These are phyloP conservation scores for Calonectria ilicicola DNA, from an alignment of 2,329 filamentous ascomycete genomes.

Conservation along the genomic window DNA sequence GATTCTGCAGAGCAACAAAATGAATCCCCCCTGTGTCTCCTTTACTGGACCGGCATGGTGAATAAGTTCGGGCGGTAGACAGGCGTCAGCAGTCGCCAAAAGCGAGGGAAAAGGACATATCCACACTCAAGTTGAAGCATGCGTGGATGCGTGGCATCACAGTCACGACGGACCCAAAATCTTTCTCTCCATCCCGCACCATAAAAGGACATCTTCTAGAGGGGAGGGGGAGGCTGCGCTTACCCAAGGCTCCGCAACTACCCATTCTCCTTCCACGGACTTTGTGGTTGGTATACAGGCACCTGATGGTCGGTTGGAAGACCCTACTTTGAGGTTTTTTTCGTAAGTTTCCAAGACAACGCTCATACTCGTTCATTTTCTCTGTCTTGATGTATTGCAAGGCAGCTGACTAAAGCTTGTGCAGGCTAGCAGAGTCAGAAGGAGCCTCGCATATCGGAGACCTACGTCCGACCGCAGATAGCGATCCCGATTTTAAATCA, in stretches of 20 bases:
- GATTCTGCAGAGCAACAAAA: background rate
- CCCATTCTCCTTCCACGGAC: background rate
- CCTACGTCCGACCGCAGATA: background rate
- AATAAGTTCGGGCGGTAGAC: background rate
- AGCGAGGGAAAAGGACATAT: background rate
- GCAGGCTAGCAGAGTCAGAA: background rate
- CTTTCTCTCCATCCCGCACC: background rate
- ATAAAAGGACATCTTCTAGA: background rate
- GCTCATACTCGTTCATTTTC: background rate
- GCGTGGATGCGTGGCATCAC: background rate
- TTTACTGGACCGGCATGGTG: background rate
- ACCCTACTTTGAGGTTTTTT: background rate
- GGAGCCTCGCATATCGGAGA: background rate
- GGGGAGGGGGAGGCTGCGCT: background rate
- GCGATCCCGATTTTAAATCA: background rate
- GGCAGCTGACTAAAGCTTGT: background rate
- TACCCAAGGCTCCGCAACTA: background rate
- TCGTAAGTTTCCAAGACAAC: background rate
- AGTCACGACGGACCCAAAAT: background rate
- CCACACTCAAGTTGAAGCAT: background rate
- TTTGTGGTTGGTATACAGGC: background rate
- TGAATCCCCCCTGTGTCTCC: background rate
- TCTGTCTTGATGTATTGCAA: background rate
- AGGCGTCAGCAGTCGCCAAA: background rate
- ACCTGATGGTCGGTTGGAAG: no score